Conservation (phyloP, 73 alveolate genomes). For the Paramecium tetraurelia region DNA sequence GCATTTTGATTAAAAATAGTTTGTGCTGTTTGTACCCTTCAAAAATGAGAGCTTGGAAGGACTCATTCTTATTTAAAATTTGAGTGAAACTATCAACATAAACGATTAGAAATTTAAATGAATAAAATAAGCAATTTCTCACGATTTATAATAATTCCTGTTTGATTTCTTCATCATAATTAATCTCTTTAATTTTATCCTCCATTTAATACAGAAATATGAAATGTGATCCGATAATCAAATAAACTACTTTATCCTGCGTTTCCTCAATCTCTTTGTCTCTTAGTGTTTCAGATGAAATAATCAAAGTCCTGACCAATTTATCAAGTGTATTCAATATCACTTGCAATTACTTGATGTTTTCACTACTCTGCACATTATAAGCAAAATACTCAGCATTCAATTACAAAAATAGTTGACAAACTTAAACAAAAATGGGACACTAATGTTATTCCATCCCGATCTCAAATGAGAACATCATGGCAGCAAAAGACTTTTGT, state of each 20-base stretch:
- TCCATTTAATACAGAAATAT: neutral
- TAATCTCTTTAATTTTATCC: neutral
- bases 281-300: neutral
- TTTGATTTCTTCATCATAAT: neutral
- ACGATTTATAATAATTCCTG: neutral
- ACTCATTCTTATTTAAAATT: neutral
- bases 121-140: neutral
- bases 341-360: neutral
- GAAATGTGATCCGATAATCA: slow-evolving; percentile 7
- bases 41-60: neutral
- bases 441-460: neutral
- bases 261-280: neutral
- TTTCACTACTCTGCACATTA: neutral
- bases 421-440: neutral
- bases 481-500: neutral
- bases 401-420: neutral
- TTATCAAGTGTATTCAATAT: neutral
- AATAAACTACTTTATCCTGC: neutral
- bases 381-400: slow-evolving; percentile 13
- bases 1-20: neutral
- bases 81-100: neutral
- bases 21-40: neutral
- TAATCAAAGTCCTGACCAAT: neutral
- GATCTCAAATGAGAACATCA: neutral
- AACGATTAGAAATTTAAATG: neutral